Evolutionary conservation across 2,329 filamentous ascomycete species (phyloP).

Genomic region (Dactylellina parvicollis): DNA sequence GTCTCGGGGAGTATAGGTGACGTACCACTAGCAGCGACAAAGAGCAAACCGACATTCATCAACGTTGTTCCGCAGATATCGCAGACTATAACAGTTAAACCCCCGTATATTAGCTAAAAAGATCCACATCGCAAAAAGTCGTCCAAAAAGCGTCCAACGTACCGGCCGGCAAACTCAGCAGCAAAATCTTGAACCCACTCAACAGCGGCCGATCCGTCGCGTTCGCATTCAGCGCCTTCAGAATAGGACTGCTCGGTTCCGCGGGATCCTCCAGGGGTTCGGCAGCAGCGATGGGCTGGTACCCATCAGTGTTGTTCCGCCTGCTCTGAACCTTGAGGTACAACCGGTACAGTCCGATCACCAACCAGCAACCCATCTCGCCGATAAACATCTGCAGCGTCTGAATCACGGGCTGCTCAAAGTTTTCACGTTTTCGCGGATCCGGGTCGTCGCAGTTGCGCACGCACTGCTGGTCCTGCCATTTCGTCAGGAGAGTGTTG

Average conservation of each 20-base stretch:
- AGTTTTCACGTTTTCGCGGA: conserved; percentile 73
- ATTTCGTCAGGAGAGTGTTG: conserved; percentile 97
- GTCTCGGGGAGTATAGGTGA: conserved; percentile 5
- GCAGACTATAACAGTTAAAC: conserved; percentile 68
- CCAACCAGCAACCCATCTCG: conserved; percentile 94
- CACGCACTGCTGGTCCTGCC: conserved; percentile 98
- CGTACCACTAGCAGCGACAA: conserved; percentile 83
- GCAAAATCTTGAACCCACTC: conserved; percentile 73
- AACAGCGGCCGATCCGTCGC: conserved; percentile 71
- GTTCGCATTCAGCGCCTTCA: conserved; percentile 67
- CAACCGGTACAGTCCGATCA: conserved; percentile 76
- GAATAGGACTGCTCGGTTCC: conserved; percentile 64
- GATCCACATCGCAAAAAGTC: not conserved
- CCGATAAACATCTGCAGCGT: conserved; percentile 98
- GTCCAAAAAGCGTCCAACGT: conserved; percentile 1
- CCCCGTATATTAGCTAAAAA: conserved; percentile 3
- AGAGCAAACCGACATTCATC: conserved; percentile 94
- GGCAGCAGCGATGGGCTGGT: conserved; percentile 71
- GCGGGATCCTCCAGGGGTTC: conserved; percentile 64
- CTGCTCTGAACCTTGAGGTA: conserved; percentile 63
- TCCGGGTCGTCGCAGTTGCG: conserved; percentile 81
- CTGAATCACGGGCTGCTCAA: conserved; percentile 95
- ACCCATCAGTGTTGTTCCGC: conserved; percentile 70
- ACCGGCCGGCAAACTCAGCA: conserved; percentile 81
- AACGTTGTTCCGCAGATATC: conserved; percentile 95